phyloP scores from a whole-genome alignment of 257 asterid genomes.

The Solanum medicagineum region DNA sequence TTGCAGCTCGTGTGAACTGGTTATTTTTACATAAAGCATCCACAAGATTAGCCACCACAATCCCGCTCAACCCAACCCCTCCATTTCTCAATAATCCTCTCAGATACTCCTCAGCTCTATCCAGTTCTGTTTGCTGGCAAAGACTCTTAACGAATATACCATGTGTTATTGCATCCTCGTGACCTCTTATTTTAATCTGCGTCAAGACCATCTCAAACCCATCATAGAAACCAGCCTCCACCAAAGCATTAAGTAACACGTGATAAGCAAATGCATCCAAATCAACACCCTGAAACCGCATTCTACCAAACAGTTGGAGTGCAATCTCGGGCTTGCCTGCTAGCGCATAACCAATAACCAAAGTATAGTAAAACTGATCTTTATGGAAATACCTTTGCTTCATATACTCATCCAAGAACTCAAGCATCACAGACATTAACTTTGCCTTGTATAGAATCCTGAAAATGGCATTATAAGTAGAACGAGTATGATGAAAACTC shows the following conservation, averaged over 20 bases:
- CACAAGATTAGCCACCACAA: slow-evolving; percentile 37
- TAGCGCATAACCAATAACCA: slow-evolving; percentile 72
- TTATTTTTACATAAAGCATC: slow-evolving; percentile 52
- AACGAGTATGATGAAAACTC: no score
- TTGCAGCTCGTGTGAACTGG: slow-evolving; percentile 44
- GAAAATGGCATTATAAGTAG: slow-evolving; percentile 59
- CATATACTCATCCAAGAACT: slow-evolving; percentile 28
- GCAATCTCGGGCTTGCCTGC: slow-evolving; percentile 68
- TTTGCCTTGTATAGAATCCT: slow-evolving; percentile 42
- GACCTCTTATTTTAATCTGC: slow-evolving; percentile 39
- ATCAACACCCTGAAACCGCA: slow-evolving; percentile 70
- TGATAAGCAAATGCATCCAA: slow-evolving; percentile 52
- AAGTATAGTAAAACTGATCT: slow-evolving; percentile 22
- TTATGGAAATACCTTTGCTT: slow-evolving; percentile 17
- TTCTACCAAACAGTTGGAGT: slow-evolving; percentile 57
- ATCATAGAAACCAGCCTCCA: slow-evolving; percentile 49
- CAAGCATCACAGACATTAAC: slow-evolving; percentile 34
- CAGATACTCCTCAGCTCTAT: slow-evolving; percentile 46
- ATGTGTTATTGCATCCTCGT: slow-evolving; percentile 36
- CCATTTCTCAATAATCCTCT: slow-evolving; percentile 14
- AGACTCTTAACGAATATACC: slow-evolving; percentile 48
- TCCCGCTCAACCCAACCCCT: slow-evolving; percentile 18
- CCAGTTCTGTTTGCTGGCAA: slow-evolving; percentile 20
- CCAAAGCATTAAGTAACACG: slow-evolving; percentile 60
- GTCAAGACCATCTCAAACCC: slow-evolving; percentile 31